phyloP scores from a whole-genome alignment of 2,329 filamentous ascomycete genomes.

The Coniosporium tulheliwenetii region DNA sequence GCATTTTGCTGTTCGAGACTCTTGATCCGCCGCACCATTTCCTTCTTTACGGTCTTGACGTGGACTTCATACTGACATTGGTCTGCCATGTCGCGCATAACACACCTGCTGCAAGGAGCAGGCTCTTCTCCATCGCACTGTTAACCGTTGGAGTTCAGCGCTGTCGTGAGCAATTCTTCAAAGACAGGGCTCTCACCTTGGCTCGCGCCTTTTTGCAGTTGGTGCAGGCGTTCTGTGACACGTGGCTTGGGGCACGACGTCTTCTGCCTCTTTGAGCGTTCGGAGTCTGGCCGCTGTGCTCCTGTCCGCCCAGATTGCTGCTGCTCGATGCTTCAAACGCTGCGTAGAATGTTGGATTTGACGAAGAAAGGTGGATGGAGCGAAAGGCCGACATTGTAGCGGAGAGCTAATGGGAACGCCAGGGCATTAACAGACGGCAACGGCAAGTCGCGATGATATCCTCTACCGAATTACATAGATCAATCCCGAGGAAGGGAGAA shows the following conservation, averaged over 20 bases:
- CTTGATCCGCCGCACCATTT: conserved; percentile 12
- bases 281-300: neutral
- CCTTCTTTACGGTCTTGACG: conserved; percentile 14
- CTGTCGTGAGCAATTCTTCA: too few species aligned
- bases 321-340: neutral
- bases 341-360: neutral
- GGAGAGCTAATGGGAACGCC: too few species aligned
- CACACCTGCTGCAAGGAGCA: conserved; percentile 9
- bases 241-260: conserved; percentile 9
- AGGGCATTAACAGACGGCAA: neutral
- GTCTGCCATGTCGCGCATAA: conserved; percentile 7
- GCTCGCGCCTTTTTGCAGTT: conserved; percentile 14
- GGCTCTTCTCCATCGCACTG: conserved; percentile 13
- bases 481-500: too few species aligned
- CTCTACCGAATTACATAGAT: too few species aligned
- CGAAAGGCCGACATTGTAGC: conserved; percentile 7
- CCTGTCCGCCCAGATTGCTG: neutral
- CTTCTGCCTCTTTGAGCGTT: conserved; percentile 1
- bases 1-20: conserved; percentile 9
- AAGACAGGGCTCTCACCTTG: too few species aligned
- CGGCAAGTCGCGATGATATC: too few species aligned
- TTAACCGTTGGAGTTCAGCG: too few species aligned
- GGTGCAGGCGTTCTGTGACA: conserved; percentile 13
- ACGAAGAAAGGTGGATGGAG: conserved; percentile 5
- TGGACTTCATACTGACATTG: conserved; percentile 14